Conservation (phyloP, 73 alveolate genomes). For the Paramecium primaurelia region DNA sequence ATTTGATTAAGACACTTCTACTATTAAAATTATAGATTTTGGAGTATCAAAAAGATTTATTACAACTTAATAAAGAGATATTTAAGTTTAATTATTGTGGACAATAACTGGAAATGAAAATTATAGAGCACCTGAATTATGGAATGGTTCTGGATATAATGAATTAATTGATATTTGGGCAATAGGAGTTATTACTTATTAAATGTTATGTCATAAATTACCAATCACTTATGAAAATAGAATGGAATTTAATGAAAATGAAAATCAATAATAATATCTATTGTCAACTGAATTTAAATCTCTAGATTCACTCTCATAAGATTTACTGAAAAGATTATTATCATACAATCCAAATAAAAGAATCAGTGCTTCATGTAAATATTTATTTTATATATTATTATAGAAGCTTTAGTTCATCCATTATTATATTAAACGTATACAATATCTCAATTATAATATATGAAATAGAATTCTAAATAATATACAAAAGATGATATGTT, state of each 20-base stretch:
- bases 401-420: neutral
- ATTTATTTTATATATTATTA: neutral
- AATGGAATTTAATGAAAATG: neutral
- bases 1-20: neutral
- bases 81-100: slow-evolving; percentile 12
- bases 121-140: slow-evolving; percentile 92
- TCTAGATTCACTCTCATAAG: neutral
- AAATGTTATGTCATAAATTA: slow-evolving; percentile 51
- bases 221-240: slow-evolving; percentile 48
- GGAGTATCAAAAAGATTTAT: slow-evolving; percentile 50
- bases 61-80: neutral
- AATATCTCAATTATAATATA: neutral
- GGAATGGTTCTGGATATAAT: slow-evolving; percentile 77
- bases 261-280: neutral
- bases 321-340: slow-evolving; percentile 15
- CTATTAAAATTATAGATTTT: slow-evolving; percentile 60
- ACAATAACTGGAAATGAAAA: slow-evolving; percentile 82
- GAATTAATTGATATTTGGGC: slow-evolving; percentile 93
- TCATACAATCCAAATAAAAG: neutral
- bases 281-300: neutral
- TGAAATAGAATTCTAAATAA: neutral
- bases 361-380: neutral
- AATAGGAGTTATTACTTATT: slow-evolving; percentile 73
- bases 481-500: neutral
- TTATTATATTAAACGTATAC: neutral